phyloP scores from a whole-genome alignment of 768 basidiomycete genomes.

The Daedalea quercina region DNA sequence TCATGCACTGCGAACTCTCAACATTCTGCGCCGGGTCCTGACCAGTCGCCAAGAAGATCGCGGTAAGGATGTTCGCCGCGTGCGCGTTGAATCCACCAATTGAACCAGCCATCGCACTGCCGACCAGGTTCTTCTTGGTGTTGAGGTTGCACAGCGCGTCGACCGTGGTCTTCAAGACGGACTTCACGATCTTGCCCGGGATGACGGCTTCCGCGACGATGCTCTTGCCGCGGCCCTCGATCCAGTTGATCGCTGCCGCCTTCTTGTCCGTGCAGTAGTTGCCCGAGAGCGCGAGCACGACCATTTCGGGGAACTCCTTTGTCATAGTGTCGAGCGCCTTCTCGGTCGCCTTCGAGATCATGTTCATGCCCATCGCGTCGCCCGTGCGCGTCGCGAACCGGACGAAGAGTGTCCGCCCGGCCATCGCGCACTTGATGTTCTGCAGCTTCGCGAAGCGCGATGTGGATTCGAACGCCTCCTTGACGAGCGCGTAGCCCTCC shows the following conservation, averaged over 20 bases:
- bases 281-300: conserved; percentile 83
- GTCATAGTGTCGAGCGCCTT: conserved; percentile 81
- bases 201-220: conserved; percentile 95
- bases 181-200: conserved; percentile 82
- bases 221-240: conserved; percentile 96
- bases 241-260: conserved; percentile 99
- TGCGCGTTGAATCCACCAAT: conserved; percentile 99
- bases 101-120: conserved; percentile 97
- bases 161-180: conserved; percentile 93
- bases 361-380: conserved; percentile 99
- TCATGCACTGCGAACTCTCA: conserved; percentile 97
- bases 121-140: conserved; percentile 94
- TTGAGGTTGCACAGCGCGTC: conserved; percentile 85
- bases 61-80: conserved; percentile 95
- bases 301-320: conserved; percentile 84
- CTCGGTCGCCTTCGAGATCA: conserved; percentile 98
- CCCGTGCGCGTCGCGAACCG: conserved; percentile 93
- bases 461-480: conserved; percentile 88
- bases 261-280: conserved; percentile 99
- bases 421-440: conserved; percentile 81
- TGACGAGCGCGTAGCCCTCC: conserved; percentile 71
- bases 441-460: conserved; percentile 87
- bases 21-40: conserved; percentile 99
- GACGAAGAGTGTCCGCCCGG: conserved; percentile 89
- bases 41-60: conserved; percentile 91